These are phyloP conservation scores for Raphanus sativus DNA, from an alignment of 345 rosid genomes.

Conservation along the genomic window DNA sequence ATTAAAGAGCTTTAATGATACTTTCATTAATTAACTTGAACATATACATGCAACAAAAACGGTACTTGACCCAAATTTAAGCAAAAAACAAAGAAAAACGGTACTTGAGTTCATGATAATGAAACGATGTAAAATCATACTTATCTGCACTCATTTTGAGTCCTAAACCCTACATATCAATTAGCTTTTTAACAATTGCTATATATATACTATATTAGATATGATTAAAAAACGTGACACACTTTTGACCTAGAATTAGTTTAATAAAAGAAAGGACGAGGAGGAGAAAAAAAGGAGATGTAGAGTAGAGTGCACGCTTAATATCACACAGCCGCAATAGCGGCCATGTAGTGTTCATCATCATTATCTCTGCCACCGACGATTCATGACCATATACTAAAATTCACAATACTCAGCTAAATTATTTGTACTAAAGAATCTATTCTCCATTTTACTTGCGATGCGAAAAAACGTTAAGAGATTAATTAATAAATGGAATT, in stretches of 20 bases:
- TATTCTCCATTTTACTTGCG: background rate
- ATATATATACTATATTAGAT: background rate
- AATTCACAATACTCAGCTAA: slow-evolving; percentile 19
- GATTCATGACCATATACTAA: slow-evolving; percentile 20
- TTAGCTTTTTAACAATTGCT: background rate
- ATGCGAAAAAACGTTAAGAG: background rate
- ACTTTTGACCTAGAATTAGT: slow-evolving; percentile 34
- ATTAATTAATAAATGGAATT: background rate
- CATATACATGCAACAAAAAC: background rate
- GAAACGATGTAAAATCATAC: background rate
- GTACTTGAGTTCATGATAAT: background rate
- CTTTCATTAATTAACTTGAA: slow-evolving; percentile 7
- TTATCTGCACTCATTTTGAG: background rate
- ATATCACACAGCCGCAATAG: slow-evolving; percentile 76
- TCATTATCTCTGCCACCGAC: slow-evolving; percentile 29
- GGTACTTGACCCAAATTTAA: background rate
- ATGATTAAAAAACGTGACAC: slow-evolving; percentile 25
- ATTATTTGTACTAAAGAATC: slow-evolving; percentile 45
- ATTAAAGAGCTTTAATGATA: background rate
- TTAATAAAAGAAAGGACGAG: slow-evolving; percentile 22
- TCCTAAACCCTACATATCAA: slow-evolving; percentile 25
- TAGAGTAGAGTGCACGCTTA: slow-evolving; percentile 57
- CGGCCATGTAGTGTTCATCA: slow-evolving; percentile 51
- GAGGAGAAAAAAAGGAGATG: slow-evolving; percentile 21
- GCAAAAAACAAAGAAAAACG: background rate